Evolutionary conservation across 169 alveolate species (phyloP).

Genomic region (Plasmodium inui): DNA sequence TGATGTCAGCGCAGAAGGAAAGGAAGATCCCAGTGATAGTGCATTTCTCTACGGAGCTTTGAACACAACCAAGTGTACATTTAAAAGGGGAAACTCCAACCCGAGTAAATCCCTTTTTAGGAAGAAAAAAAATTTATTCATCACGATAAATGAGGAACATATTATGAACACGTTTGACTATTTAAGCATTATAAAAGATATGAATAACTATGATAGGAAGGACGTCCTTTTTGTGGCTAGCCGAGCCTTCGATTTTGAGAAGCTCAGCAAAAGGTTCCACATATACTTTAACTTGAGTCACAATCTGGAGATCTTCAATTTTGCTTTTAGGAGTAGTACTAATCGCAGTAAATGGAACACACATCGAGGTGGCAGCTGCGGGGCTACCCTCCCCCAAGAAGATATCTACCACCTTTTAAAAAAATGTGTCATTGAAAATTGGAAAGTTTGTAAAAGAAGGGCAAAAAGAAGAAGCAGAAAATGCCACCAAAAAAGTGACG

Average conservation of each 20-base stretch:
- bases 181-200: constrained; percentile 25
- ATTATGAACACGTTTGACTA: constrained; percentile 17
- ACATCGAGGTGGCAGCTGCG: neutral
- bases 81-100: neutral
- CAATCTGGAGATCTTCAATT: constrained; percentile 24
- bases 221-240: constrained; percentile 52
- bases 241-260: constrained; percentile 64
- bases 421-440: constrained; percentile 23
- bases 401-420: constrained; percentile 23
- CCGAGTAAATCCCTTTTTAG: neutral
- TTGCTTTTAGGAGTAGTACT: neutral
- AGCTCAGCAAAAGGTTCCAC: constrained; percentile 38
- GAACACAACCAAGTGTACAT: neutral
- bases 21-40: neutral
- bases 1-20: neutral
- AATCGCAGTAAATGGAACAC: neutral
- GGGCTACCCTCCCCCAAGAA: neutral
- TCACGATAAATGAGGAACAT: constrained; percentile 51
- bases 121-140: constrained; percentile 34
- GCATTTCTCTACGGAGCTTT: neutral
- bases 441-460: constrained; percentile 21
- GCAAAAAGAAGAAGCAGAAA: neutral
- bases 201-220: constrained; percentile 47
- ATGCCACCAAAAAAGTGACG: neutral
- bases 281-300: constrained; percentile 56